Conservation (phyloP, 768 basidiomycete genomes). For the Punctularia strigosozonata region DNA sequence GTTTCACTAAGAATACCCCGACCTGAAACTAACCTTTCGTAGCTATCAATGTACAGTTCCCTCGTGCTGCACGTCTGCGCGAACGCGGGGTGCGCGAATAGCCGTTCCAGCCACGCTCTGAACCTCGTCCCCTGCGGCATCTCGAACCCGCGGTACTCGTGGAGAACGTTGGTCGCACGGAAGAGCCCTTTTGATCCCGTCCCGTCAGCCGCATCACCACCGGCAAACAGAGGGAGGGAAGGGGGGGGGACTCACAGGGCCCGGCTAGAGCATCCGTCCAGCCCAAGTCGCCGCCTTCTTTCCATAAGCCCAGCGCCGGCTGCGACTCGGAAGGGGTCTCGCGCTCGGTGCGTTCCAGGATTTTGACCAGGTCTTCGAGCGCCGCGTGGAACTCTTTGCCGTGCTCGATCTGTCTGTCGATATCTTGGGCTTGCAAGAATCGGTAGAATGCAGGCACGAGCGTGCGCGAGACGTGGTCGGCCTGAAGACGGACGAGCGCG, state of each 20-base stretch:
- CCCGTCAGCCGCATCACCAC: neutral
- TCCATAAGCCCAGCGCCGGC: conserved; percentile 47
- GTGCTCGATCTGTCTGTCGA: conserved; percentile 33
- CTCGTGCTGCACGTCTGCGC: conserved; percentile 58
- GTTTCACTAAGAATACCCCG: neutral
- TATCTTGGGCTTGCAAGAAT: conserved; percentile 59
- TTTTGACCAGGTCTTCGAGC: conserved; percentile 35
- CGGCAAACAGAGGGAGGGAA: neutral
- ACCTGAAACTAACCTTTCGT: conserved; percentile 44
- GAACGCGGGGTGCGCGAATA: conserved; percentile 53
- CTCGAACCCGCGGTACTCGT: conserved; percentile 57
- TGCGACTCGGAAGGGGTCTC: conserved; percentile 26
- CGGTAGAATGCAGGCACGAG: conserved; percentile 67
- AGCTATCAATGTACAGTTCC: conserved; percentile 56
- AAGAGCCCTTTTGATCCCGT: conserved; percentile 45
- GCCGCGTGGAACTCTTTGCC: conserved; percentile 43
- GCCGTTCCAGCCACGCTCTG: conserved; percentile 36
- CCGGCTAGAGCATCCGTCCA: conserved; percentile 58
- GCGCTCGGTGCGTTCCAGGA: conserved; percentile 45
- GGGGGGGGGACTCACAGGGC: conserved; percentile 39
- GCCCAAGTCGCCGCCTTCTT: conserved; percentile 41
- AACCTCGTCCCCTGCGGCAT: conserved; percentile 38
- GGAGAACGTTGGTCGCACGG: conserved; percentile 49
- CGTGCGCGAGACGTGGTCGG: conserved; percentile 52
- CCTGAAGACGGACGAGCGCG: conserved; percentile 54